These are phyloP conservation scores for Ajuga reptans DNA, from an alignment of 305 asterid species.

Conservation along the genomic window DNA sequence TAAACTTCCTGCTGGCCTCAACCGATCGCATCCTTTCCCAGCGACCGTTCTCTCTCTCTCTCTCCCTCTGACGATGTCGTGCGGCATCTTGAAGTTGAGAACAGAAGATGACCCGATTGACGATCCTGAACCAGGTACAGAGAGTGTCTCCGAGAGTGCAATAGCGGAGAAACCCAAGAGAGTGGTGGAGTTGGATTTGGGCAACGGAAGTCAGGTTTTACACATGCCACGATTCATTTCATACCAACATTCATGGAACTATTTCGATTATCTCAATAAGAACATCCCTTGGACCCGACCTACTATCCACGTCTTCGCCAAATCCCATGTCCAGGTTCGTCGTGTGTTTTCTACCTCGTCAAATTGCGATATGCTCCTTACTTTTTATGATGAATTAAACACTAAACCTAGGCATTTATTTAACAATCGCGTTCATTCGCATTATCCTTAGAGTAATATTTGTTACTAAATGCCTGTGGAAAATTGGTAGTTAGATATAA, in stretches of 20 bases:
- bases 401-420: background rate
- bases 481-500: background rate
- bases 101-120: constrained; percentile 1
- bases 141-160: no score
- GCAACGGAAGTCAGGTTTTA: constrained; percentile 54
- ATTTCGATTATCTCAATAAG: constrained; percentile 56
- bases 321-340: constrained; percentile 62
- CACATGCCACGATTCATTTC: constrained; percentile 54
- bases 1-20: background rate
- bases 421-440: background rate
- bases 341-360: background rate
- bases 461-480: background rate
- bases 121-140: constrained; percentile 13
- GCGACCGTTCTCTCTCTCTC: background rate
- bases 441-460: background rate
- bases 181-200: constrained; percentile 42
- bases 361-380: background rate
- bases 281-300: constrained; percentile 96
- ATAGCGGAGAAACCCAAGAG: constrained; percentile 26
- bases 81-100: constrained; percentile 22
- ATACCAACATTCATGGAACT: constrained; percentile 57
- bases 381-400: background rate
- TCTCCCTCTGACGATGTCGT: constrained; percentile 24
- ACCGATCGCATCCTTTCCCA: background rate
- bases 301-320: constrained; percentile 73